Conservation (phyloP, 2,329 filamentous ascomycete genomes). For the Trichoderma endophyticum region DNA sequence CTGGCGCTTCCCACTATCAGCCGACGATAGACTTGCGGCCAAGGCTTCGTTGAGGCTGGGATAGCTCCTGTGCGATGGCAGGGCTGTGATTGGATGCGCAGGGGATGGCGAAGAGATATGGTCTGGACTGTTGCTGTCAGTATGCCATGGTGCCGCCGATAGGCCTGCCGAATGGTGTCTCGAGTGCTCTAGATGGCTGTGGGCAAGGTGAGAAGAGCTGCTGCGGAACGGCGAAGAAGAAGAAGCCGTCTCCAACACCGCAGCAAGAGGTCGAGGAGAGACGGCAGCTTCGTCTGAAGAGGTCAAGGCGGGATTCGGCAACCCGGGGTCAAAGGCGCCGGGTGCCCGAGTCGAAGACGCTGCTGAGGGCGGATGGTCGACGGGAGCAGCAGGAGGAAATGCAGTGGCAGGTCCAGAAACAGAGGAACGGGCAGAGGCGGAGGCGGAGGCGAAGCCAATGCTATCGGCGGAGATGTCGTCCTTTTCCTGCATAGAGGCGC, state of each 20-base stretch:
- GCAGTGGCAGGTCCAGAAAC: neutral
- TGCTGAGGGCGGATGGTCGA: constrained; percentile 9
- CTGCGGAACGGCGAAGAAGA: neutral
- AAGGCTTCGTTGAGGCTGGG: constrained; percentile 2
- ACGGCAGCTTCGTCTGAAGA: constrained; percentile 2
- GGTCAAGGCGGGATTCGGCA: neutral
- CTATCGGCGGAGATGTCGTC: constrained; percentile 17
- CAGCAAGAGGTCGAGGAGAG: constrained; percentile 1
- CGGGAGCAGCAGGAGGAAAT: neutral
- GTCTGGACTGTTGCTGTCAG: constrained; percentile 19
- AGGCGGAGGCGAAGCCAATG: constrained; percentile 19
- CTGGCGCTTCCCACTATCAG: constrained; percentile 28
- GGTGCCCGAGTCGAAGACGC: constrained; percentile 9
- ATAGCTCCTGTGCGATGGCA: neutral
- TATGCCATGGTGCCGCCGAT: constrained; percentile 21
- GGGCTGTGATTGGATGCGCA: neutral
- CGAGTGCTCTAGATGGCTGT: constrained; percentile 12
- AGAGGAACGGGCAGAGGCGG: constrained; percentile 1
- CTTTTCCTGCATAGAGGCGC: constrained; percentile 34
- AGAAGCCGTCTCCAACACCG: neutral
- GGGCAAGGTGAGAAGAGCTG: neutral
- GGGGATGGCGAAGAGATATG: constrained; percentile 15
- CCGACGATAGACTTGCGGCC: constrained; percentile 21
- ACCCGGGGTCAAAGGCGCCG: neutral
- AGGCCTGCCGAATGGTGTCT: constrained; percentile 18